Conservation (phyloP, 2,329 filamentous ascomycete genomes). For the Hypoxylon sp. region DNA sequence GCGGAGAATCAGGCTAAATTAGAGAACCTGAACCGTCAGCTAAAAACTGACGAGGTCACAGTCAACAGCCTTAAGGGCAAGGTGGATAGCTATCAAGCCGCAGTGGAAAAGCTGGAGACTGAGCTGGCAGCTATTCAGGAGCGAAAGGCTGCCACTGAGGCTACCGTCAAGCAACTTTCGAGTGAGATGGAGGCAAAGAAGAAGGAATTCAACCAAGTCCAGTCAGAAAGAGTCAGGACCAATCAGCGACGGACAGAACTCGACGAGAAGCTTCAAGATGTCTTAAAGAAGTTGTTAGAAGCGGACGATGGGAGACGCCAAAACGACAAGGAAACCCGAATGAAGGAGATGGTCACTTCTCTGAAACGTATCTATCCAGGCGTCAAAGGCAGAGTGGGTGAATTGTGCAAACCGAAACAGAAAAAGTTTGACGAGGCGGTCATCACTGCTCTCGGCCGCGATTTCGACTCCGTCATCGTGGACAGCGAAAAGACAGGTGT, state of each 20-base stretch:
- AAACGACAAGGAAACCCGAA: constrained; percentile 82
- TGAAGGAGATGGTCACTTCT: constrained; percentile 86
- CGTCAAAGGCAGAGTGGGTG: constrained; percentile 89
- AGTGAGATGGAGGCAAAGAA: constrained; percentile 89
- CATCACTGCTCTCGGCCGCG: constrained; percentile 89
- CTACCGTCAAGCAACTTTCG: constrained; percentile 75
- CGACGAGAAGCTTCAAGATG: constrained; percentile 90
- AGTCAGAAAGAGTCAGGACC: constrained; percentile 85
- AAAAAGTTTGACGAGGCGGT: constrained; percentile 97
- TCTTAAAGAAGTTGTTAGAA: constrained; percentile 84
- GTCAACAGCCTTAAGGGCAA: constrained; percentile 91
- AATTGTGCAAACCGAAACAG: constrained; percentile 95
- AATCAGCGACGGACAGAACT: constrained; percentile 88
- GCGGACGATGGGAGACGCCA: constrained; percentile 89
- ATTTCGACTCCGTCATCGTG: constrained; percentile 95
- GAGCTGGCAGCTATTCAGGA: constrained; percentile 79
- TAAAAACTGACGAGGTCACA: constrained; percentile 92
- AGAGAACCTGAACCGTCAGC: constrained; percentile 87
- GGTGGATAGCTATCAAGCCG: constrained; percentile 82
- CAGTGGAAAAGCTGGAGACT: constrained; percentile 79
- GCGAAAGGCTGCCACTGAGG: constrained; percentile 74
- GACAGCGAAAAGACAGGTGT: constrained; percentile 95
- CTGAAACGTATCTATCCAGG: constrained; percentile 93
- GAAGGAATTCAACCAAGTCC: constrained; percentile 87
- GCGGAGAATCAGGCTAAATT: constrained; percentile 86